Base-by-base conservation (phyloP, 129 eudicot genomes). In the Helichrysum umbraculigerum region DNA sequence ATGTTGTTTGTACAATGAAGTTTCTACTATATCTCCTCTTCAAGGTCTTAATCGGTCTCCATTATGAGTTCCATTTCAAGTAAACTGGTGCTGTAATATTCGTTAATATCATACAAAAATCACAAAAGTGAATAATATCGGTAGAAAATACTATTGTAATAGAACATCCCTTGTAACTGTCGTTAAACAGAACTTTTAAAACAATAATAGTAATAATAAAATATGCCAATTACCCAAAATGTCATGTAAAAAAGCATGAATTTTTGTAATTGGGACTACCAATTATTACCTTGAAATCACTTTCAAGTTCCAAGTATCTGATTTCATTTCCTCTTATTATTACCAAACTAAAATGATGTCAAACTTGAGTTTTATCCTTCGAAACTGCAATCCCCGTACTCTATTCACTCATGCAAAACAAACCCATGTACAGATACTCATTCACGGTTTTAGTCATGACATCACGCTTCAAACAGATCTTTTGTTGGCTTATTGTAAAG, bases 381-480 rank as follows among this genome's bases (percentile, higher is more conserved):
- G 85, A 51, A 77, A 78, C 66, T 73, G 81, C 69, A 79, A 39
- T 2, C 41, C 50, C 15, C 66, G 58, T 6, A 32, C 76, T 15
- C 52, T 61, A 64, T 28, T 69, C 78, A 60, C 81, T 61, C 79
- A 65, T 17, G 75, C 80, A 54, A 67, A 5, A 63, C 84, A 79
- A 72, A 66, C 80, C 77, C 89, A 82, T 67, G 86, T 78, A 44
- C 84, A 81, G 4, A 30, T 82, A 20, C 71, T 85, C 74, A 82
- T 82, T 20, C 65, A 76, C 20, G 79, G 73, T 4, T 42, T 78
- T n/a, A 41, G 6, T 35, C 71, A 78, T 63, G 62, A 75, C 22
- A 20, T 70, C 73, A 78, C 84, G 15, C 79, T 85, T 61, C 85
- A 75, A 78, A 85, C 89, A 19, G 86, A 85, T 79, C 81, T 85